phyloP scores from a whole-genome alignment of 345 rosid genomes.

The Salix udensis region DNA sequence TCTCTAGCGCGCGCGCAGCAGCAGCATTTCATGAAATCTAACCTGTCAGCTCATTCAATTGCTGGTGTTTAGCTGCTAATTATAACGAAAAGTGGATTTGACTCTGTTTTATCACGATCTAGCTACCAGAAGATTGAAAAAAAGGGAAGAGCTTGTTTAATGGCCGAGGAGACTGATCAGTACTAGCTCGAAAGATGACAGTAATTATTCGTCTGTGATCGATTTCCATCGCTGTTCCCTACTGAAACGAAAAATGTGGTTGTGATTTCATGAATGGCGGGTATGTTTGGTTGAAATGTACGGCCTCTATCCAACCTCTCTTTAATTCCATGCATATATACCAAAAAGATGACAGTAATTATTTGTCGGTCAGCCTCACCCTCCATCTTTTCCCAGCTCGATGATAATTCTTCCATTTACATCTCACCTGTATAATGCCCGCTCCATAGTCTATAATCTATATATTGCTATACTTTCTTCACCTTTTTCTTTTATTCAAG shows the following conservation, averaged over 20 bases:
- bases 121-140: too few relatives aligned
- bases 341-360: background rate
- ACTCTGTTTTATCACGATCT: too few relatives aligned
- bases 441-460: too few relatives aligned
- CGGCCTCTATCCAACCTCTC: background rate
- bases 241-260: background rate
- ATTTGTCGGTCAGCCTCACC: background rate
- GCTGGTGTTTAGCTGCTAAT: background rate
- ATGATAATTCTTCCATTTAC: background rate
- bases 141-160: too few relatives aligned
- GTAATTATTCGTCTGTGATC: too few relatives aligned
- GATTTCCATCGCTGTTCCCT: background rate
- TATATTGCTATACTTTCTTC: too few relatives aligned
- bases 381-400: background rate
- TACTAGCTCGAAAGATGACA: too few relatives aligned
- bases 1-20: too few relatives aligned
- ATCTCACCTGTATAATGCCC: too few relatives aligned
- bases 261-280: background rate
- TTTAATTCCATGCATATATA: background rate
- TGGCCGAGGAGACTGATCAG: too few relatives aligned
- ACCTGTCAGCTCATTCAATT: background rate
- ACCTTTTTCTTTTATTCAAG: too few relatives aligned
- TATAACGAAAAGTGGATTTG: background rate
- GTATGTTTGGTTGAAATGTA: too few relatives aligned
- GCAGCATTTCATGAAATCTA: background rate